phyloP scores from a whole-genome alignment of 2,329 filamentous ascomycete genomes.

The Hymenoscyphus fraxineus region DNA sequence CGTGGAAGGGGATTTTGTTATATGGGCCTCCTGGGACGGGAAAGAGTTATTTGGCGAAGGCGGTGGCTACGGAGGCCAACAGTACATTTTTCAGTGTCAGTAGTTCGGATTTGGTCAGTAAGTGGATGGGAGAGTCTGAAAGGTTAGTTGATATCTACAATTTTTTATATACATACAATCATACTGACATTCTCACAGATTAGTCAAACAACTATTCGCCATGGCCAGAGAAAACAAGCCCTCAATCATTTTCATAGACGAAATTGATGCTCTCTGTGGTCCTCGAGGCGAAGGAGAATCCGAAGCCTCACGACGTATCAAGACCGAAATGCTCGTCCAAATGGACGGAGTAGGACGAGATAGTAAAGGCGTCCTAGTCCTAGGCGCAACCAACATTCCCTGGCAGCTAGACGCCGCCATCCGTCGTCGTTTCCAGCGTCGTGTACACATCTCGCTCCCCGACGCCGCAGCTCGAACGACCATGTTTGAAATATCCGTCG shows the following conservation, averaged over 20 bases:
- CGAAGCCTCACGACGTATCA: conserved; percentile 94
- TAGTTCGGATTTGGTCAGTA: conserved; percentile 94
- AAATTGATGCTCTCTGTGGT: conserved; percentile 94
- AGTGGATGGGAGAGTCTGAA: conserved; percentile 99
- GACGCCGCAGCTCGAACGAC: conserved; percentile 81
- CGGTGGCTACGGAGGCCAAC: conserved; percentile 96
- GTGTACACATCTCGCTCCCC: conserved; percentile 92
- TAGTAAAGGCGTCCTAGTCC: conserved; percentile 85
- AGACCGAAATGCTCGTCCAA: conserved; percentile 95
- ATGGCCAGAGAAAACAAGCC: conserved; percentile 98
- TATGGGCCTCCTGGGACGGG: conserved; percentile 96
- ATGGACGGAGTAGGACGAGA: conserved; percentile 99
- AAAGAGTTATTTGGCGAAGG: conserved; percentile 96
- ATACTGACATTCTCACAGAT: conserved; percentile 29
- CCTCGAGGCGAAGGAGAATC: conserved; percentile 93
- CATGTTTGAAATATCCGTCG: conserved; percentile 83
- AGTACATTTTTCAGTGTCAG: conserved; percentile 99
- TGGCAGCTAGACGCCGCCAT: conserved; percentile 98
- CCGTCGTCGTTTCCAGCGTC: conserved; percentile 87
- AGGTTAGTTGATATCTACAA: conserved; percentile 52
- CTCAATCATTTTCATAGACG: conserved; percentile 97
- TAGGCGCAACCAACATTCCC: conserved; percentile 96
- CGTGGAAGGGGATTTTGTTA: conserved; percentile 95
- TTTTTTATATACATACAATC: background rate
- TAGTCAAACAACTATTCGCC: conserved; percentile 94